Conservation (phyloP, 352 stramenopile species). For the Phytophthora pinifolia region DNA sequence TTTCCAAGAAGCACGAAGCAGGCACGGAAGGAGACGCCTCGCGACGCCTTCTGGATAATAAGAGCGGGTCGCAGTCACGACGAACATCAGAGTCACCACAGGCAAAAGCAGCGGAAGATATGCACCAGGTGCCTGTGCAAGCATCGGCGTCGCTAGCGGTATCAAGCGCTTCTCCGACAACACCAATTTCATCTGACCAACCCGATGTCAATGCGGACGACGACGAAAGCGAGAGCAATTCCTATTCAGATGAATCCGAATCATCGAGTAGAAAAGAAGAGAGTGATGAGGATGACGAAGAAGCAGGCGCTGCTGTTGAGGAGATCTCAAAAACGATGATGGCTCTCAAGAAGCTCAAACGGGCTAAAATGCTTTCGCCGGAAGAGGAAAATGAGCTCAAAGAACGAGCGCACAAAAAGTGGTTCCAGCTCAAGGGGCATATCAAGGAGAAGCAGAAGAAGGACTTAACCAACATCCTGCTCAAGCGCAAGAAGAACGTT, state of each 20-base stretch:
- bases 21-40: background rate
- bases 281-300: constrained; percentile 12
- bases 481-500: constrained; percentile 82
- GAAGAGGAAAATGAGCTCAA: constrained; percentile 68
- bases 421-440: constrained; percentile 71
- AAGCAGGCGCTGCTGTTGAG: constrained; percentile 22
- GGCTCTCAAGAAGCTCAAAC: constrained; percentile 68
- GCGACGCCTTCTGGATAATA: constrained; percentile 15
- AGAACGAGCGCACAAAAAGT: constrained; percentile 62
- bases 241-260: constrained; percentile 6
- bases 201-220: constrained; percentile 7
- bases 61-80: constrained; percentile 8
- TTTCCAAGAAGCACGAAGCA: constrained; percentile 14
- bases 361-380: constrained; percentile 52
- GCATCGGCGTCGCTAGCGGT: background rate
- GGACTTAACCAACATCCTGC: constrained; percentile 66
- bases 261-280: constrained; percentile 18
- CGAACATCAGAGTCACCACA: constrained; percentile 5
- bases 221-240: constrained; percentile 16
- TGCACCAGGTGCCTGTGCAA: background rate
- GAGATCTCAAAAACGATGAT: constrained; percentile 60
- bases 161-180: background rate
- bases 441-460: constrained; percentile 82
- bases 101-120: background rate
- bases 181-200: background rate